phyloP scores from a whole-genome alignment of 2,329 filamentous ascomycete genomes.

The Penicillium rolfsii region DNA sequence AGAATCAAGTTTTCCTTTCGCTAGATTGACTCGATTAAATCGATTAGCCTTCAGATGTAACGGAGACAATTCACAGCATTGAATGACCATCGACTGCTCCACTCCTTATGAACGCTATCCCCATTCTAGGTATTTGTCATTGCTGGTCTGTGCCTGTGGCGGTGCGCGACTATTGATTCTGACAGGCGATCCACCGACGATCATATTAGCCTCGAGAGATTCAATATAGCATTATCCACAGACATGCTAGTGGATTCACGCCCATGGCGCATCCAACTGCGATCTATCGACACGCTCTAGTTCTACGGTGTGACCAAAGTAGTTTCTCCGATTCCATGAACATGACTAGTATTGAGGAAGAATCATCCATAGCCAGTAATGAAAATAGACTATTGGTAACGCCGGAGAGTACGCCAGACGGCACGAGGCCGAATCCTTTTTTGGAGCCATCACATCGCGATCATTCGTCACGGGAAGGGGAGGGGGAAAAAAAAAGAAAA shows the following conservation, averaged over 20 bases:
- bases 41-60: neutral
- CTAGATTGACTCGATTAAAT: neutral
- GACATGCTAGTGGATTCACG: neutral
- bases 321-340: neutral
- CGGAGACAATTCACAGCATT: neutral
- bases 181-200: slow-evolving; percentile 24
- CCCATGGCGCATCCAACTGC: neutral
- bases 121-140: slow-evolving; percentile 26
- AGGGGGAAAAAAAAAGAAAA: slow-evolving; percentile 1
- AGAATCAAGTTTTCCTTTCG: neutral
- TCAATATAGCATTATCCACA: neutral
- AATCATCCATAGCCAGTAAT: neutral
- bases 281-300: neutral
- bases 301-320: neutral
- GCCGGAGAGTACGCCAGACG: slow-evolving; percentile 9
- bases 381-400: slow-evolving; percentile 3
- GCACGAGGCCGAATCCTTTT: slow-evolving; percentile 10
- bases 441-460: slow-evolving; percentile 2
- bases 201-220: neutral
- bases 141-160: slow-evolving; percentile 27
- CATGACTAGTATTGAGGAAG: neutral
- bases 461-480: neutral
- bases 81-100: neutral
- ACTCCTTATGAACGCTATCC: neutral
- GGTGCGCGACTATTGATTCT: slow-evolving; percentile 32